A percentile compares a stretch with the other conserved stretches of the same genome.
These are phyloP conservation scores for Plasmodium blacklocki DNA, from an alignment of 169 alveolate genomes.

Conservation along the genomic window DNA sequence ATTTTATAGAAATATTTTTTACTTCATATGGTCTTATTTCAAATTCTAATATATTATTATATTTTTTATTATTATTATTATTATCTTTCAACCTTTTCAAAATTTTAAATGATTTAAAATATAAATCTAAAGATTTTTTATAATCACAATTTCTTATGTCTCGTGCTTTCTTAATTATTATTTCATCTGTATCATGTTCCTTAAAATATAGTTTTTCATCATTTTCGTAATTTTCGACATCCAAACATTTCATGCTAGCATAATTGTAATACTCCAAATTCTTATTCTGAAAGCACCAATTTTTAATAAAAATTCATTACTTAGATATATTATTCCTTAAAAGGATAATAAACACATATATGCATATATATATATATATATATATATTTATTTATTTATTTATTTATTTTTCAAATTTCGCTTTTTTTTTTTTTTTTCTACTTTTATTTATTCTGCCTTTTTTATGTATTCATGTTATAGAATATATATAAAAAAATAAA, in stretches of 20 bases:
- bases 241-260: constrained; percentile 43
- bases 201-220: constrained; percentile 27
- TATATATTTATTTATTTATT: no score
- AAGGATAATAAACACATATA: no score
- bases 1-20: constrained; percentile 5
- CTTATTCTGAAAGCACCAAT: constrained; percentile 50
- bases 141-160: constrained; percentile 34
- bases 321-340: no score
- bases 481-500: no score
- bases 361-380: no score
- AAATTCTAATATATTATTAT: constrained; percentile 59
- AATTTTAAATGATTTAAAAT: constrained; percentile 36
- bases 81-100: constrained; percentile 49
- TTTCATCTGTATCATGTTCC: constrained; percentile 32
- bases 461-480: no score
- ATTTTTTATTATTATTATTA: constrained; percentile 27
- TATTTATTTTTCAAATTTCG: no score
- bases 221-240: constrained; percentile 9
- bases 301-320: neutral
- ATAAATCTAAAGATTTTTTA: constrained; percentile 46
- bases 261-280: constrained; percentile 63
- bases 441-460: no score
- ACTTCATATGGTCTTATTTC: constrained; percentile 57
- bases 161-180: constrained; percentile 51
- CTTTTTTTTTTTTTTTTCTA: no score